Conservation (phyloP, 2,329 filamentous ascomycete genomes). For the Aspergillus latus region DNA sequence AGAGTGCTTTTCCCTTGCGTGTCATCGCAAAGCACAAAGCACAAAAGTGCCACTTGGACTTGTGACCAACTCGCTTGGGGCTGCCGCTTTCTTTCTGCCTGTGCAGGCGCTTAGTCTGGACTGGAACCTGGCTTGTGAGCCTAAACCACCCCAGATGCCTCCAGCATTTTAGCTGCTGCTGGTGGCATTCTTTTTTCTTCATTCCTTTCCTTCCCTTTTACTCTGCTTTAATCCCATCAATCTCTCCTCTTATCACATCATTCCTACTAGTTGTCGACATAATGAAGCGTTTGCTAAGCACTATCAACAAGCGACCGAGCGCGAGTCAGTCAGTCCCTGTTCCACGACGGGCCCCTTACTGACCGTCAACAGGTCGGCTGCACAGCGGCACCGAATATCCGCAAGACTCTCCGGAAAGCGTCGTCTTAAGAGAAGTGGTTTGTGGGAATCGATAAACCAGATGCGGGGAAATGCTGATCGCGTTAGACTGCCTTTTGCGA, state of each 20-base stretch:
- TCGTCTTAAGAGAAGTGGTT: slow-evolving; percentile 44
- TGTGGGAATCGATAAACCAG: slow-evolving; percentile 15
- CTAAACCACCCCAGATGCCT: slow-evolving; percentile 1
- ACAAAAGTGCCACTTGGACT: background rate
- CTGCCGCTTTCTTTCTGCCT: slow-evolving; percentile 14
- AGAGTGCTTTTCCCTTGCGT: background rate
- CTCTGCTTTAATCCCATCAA: slow-evolving; percentile 4
- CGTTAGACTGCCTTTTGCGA: slow-evolving; percentile 78
- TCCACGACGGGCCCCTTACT: slow-evolving; percentile 9
- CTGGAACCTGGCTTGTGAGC: background rate
- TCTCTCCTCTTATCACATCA: background rate
- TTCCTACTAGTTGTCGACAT: background rate
- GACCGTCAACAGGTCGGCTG: slow-evolving; percentile 24
- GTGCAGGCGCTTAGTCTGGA: slow-evolving; percentile 6
- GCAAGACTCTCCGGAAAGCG: slow-evolving; percentile 42
- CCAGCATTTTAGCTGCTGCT: slow-evolving; percentile 5
- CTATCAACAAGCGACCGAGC: slow-evolving; percentile 35
- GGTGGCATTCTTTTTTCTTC: background rate
- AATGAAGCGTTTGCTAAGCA: slow-evolving; percentile 41
- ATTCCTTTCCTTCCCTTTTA: background rate
- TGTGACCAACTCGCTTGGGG: slow-evolving; percentile 1
- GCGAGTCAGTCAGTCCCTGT: slow-evolving; percentile 27
- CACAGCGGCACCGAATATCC: slow-evolving; percentile 23
- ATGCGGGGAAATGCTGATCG: slow-evolving; percentile 1
- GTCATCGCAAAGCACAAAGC: background rate